Evolutionary conservation across 371 early-diverging fungal species (phyloP).

Genomic region (Entomophthora muscae): DNA sequence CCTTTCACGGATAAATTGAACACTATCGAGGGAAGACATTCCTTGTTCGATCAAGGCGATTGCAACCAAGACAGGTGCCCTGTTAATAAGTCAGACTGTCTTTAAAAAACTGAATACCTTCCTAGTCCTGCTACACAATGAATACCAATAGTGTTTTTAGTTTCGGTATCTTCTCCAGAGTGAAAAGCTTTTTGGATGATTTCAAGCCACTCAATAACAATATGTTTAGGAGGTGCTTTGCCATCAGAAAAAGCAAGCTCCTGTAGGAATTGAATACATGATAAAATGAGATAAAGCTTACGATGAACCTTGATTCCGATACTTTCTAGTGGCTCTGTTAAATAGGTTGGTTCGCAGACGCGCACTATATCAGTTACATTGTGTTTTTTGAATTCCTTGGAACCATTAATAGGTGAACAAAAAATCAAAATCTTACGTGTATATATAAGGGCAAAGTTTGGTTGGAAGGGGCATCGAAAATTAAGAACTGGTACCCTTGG

Average conservation of each 20-base stretch:
- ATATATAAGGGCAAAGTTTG: constrained; percentile 4
- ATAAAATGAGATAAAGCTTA: background rate
- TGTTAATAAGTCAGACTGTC: background rate
- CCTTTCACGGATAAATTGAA: constrained; percentile 49
- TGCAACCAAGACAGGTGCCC: constrained; percentile 51
- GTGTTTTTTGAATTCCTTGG: constrained; percentile 41
- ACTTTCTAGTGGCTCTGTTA: constrained; percentile 30
- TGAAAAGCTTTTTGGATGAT: constrained; percentile 33
- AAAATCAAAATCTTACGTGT: background rate
- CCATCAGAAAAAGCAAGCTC: constrained; percentile 27
- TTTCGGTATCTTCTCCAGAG: constrained; percentile 15
- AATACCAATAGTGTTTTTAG: constrained; percentile 54
- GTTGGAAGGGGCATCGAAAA: constrained; percentile 6
- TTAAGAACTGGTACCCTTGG: background rate
- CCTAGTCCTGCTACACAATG: constrained; percentile 81
- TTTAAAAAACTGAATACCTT: background rate
- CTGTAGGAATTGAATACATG: background rate
- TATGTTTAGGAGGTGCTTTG: constrained; percentile 46
- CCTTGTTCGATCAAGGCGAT: constrained; percentile 69
- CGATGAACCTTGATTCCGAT: constrained; percentile 55
- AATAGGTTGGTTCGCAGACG: constrained; percentile 82
- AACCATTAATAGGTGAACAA: background rate
- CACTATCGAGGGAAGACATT: constrained; percentile 56
- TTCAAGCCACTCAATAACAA: constrained; percentile 53
- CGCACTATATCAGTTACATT: constrained; percentile 71